phyloP scores from a whole-genome alignment of 106 monocot species.

The Dendrobium huoshanense region DNA sequence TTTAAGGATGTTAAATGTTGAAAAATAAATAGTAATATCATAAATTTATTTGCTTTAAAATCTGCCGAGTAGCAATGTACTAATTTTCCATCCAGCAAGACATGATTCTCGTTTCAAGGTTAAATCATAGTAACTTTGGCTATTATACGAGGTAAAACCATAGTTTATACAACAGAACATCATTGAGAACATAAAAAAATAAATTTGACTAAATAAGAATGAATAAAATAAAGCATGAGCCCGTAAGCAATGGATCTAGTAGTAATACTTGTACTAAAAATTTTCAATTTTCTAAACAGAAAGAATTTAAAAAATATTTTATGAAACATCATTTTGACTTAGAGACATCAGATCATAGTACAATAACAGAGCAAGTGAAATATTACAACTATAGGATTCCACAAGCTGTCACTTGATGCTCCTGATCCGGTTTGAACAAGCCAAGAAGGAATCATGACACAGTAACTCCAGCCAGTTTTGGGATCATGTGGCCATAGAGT shows the following conservation, averaged over 20 bases:
- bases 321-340: not conserved
- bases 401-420: slow-evolving; percentile 34
- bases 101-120: too few relatives aligned
- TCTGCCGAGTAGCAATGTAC: too few relatives aligned
- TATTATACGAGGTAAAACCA: too few relatives aligned
- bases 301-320: not conserved
- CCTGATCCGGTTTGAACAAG: slow-evolving; percentile 35
- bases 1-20: slow-evolving; percentile 39
- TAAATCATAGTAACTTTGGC: too few relatives aligned
- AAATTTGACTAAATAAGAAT: too few relatives aligned
- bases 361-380: slow-evolving; percentile 9
- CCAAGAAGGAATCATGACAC: slow-evolving; percentile 67
- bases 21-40: not conserved
- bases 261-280: too few relatives aligned
- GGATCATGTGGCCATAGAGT: slow-evolving; percentile 76
- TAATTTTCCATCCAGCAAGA: too few relatives aligned
- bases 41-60: not conserved
- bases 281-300: too few relatives aligned
- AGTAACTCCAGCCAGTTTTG: slow-evolving; percentile 65
- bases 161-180: too few relatives aligned
- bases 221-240: too few relatives aligned
- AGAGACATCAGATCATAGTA: not conserved
- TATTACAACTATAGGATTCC: slow-evolving; percentile 59
- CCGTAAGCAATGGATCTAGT: too few relatives aligned
- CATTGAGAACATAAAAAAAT: too few relatives aligned